These are phyloP conservation scores for Phycomyces blakesleeanus DNA, from an alignment of 192 early-diverging fungal species.

Conservation along the genomic window DNA sequence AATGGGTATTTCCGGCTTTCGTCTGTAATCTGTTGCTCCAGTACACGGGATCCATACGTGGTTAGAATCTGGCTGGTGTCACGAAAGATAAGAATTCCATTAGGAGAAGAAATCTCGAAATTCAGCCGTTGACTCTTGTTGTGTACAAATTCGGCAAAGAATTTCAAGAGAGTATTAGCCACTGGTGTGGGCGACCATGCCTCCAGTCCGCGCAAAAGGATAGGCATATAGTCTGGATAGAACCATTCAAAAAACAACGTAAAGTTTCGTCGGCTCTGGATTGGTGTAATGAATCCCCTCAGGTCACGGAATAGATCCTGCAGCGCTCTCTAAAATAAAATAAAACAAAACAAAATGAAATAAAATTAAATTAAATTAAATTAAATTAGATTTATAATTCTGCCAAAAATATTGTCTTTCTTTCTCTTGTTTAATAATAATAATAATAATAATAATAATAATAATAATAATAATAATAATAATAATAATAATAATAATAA, in stretches of 20 bases:
- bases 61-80: conserved; percentile 70
- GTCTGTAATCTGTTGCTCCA: conserved; percentile 3
- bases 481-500: too few species aligned
- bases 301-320: conserved; percentile 70
- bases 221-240: conserved; percentile 61
- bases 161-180: conserved; percentile 70
- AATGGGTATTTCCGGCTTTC: conserved; percentile 23
- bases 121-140: conserved; percentile 75
- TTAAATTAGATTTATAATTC: too few species aligned
- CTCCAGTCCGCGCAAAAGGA: conserved; percentile 64
- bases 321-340: conserved; percentile 38
- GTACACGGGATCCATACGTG: conserved; percentile 41
- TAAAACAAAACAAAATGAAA: too few species aligned
- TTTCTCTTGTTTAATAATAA: too few species aligned
- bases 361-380: too few species aligned
- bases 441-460: too few species aligned
- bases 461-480: too few species aligned
- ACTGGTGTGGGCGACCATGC: conserved; percentile 62
- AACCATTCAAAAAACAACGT: conserved; percentile 85
- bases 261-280: conserved; percentile 58
- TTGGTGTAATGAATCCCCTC: conserved; percentile 68
- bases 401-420: too few species aligned
- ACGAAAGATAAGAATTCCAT: conserved; percentile 87
- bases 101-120: conserved; percentile 82
- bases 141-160: conserved; percentile 76